Base-by-base conservation (phyloP, 2,329 filamentous ascomycete genomes). In the Aureobasidium sp. region DNA sequence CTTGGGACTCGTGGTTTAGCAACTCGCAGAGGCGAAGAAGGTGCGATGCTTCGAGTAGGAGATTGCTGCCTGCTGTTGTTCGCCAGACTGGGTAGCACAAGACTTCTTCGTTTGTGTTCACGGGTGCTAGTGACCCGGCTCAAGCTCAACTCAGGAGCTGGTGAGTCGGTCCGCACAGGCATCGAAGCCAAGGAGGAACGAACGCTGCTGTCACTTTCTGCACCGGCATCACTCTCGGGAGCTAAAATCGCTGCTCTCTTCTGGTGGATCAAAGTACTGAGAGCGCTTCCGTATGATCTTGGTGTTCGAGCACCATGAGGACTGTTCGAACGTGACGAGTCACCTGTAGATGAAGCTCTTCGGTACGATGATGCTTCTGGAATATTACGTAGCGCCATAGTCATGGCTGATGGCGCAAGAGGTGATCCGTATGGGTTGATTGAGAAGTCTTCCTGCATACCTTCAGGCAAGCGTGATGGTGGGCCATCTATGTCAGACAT, bases 281-380 rank as follows among this genome's bases (percentile, higher is more conserved):
- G 79, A 61, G 12, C 66, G 64, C 36, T 78, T 78, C 84, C 86
- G 69, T 93, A 87, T 0, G 93, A 97, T 65, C 90, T 87, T 12
- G 94, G 94, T 3, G 94, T 99, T 12, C 90, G 89, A 65, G 91
- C 94, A 74, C 95, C 92, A 72, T 87, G 87, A 0, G 94, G 94
- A 71, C 94, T 99, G 72, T 85, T 94, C 3, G 94, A 96, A 65
- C 90, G 83, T 1, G 90, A 93, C 1, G 92, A 96, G 32, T 85
- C 85, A 27, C 89, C 78, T 65, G 87, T 77, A 64, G 88, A 85
- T 59, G 87, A 87, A 24, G 78, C 74, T 63, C 80, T 77, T 27
- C 80, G 77, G 29, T 71, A 26, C 81, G 77, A 74, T 3, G 55
- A 47, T n/a, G 24, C 39, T 53, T 77, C 74, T 51, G 82, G 81